These are phyloP conservation scores for Dictyostelium purpureum DNA, from an alignment of 78 protist genomes.

Conservation along the genomic window DNA sequence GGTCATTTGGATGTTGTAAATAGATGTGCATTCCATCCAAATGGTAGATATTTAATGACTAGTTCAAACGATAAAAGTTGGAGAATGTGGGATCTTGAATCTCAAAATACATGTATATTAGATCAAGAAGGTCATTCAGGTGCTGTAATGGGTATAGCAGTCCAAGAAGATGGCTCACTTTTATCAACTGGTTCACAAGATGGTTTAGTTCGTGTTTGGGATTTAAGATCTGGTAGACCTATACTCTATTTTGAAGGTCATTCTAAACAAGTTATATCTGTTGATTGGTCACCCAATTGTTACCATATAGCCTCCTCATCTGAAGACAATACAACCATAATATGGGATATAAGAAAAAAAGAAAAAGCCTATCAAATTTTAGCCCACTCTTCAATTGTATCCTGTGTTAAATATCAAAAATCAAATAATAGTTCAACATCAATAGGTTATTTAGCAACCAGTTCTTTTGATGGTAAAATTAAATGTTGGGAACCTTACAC, in stretches of 20 bases:
- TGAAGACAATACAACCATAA: slow-evolving; percentile 80
- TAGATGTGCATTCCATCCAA: slow-evolving; percentile 76
- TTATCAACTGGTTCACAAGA: slow-evolving; percentile 82
- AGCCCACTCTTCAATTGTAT: slow-evolving; percentile 81
- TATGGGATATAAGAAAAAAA: slow-evolving; percentile 89
- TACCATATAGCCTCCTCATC: slow-evolving; percentile 81
- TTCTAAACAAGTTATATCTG: slow-evolving; percentile 73
- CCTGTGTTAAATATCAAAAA: slow-evolving; percentile 67
- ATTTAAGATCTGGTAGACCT: slow-evolving; percentile 86
- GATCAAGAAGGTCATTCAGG: slow-evolving; percentile 89
- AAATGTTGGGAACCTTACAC: slow-evolving; percentile 33
- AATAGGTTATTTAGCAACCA: slow-evolving; percentile 18
- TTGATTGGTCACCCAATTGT: slow-evolving; percentile 86
- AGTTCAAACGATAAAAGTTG: slow-evolving; percentile 75
- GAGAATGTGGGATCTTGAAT: slow-evolving; percentile 85
- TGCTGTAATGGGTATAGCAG: slow-evolving; percentile 70
- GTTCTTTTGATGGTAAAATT: slow-evolving; percentile 62
- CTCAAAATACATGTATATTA: slow-evolving; percentile 17
- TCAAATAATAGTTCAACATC: not conserved
- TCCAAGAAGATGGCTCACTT: slow-evolving; percentile 89
- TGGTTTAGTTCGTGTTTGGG: slow-evolving; percentile 85
- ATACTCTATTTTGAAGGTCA: slow-evolving; percentile 84
- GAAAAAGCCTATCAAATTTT: slow-evolving; percentile 49
- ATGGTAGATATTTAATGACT: slow-evolving; percentile 36
- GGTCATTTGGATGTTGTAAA: slow-evolving; percentile 75